phyloP scores from a whole-genome alignment of 1,284 basidiomycete species.

The Irpex sp. region DNA sequence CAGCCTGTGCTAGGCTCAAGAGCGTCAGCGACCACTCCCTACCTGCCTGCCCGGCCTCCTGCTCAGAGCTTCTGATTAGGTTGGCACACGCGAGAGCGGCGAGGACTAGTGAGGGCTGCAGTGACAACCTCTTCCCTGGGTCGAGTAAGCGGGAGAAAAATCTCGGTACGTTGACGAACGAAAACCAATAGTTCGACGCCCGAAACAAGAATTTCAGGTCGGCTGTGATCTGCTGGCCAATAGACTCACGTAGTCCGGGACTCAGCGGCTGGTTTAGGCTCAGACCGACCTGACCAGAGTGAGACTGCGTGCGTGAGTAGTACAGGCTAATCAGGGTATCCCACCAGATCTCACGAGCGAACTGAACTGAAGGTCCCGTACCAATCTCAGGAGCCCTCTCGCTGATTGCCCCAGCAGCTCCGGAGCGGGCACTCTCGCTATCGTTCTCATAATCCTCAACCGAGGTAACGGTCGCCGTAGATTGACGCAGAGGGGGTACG shows the following conservation, averaged over 20 bases:
- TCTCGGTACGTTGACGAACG: slow-evolving; percentile 65
- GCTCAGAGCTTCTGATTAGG: slow-evolving; percentile 67
- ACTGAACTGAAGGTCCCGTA: slow-evolving; percentile 57
- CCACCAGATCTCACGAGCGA: slow-evolving; percentile 74
- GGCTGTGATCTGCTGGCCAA: slow-evolving; percentile 41
- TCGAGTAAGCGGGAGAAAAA: slow-evolving; percentile 62
- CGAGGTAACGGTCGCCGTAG: background rate
- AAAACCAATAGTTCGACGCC: slow-evolving; percentile 66
- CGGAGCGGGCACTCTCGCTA: slow-evolving; percentile 22
- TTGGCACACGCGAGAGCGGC: slow-evolving; percentile 64
- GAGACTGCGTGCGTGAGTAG: slow-evolving; percentile 28
- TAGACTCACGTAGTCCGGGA: slow-evolving; percentile 39
- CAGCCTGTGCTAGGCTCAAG: slow-evolving; percentile 62
- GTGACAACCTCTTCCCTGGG: slow-evolving; percentile 43
- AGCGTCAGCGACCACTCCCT: slow-evolving; percentile 53
- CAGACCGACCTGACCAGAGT: slow-evolving; percentile 22
- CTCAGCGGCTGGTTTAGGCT: slow-evolving; percentile 23
- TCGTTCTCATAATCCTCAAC: slow-evolving; percentile 21
- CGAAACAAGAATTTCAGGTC: slow-evolving; percentile 67
- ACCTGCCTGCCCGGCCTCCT: slow-evolving; percentile 41
- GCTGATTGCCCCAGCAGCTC: slow-evolving; percentile 5
- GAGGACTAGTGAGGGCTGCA: slow-evolving; percentile 67
- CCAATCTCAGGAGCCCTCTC: slow-evolving; percentile 32
- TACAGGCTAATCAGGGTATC: slow-evolving; percentile 64
- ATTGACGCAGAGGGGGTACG: background rate